Percentiles rank a stretch among this genome's conserved stretches.
phyloP scores from a whole-genome alignment of 129 eudicot species.

The Pseudognaphalium luteoalbum region DNA sequence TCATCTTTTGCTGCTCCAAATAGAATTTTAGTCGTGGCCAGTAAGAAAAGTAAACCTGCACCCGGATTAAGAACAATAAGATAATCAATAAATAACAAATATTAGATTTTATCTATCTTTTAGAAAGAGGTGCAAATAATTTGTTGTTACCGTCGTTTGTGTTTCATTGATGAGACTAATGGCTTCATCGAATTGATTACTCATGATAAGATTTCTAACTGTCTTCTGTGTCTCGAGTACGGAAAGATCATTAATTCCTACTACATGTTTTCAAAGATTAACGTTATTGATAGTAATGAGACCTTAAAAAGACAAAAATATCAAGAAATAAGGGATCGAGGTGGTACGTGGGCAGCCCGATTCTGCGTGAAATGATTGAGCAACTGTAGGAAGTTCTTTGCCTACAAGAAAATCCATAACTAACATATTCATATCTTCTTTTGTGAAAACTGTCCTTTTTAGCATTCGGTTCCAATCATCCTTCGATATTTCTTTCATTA shows the following conservation, averaged over 20 bases:
- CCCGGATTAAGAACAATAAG: neutral
- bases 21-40: neutral
- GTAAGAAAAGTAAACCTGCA: neutral
- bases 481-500: neutral
- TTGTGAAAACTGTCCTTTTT: neutral
- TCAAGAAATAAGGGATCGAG: neutral
- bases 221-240: neutral
- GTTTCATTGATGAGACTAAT: neutral
- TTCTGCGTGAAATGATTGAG: neutral
- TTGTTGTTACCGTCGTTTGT: neutral
- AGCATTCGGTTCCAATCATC: neutral
- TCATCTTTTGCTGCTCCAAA: slow-evolving; percentile 17
- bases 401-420: neutral
- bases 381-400: neutral
- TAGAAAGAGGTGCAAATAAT: neutral
- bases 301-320: neutral
- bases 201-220: neutral
- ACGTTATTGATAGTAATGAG: neutral
- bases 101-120: neutral
- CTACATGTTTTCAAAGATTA: slow-evolving; percentile 6
- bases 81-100: neutral
- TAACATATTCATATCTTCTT: slow-evolving; percentile 4
- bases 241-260: slow-evolving; percentile 10
- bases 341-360: slow-evolving; percentile 1
- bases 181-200: neutral